phyloP scores from a whole-genome alignment of 2,329 filamentous ascomycete species.

The Colletotrichum falcatum region DNA sequence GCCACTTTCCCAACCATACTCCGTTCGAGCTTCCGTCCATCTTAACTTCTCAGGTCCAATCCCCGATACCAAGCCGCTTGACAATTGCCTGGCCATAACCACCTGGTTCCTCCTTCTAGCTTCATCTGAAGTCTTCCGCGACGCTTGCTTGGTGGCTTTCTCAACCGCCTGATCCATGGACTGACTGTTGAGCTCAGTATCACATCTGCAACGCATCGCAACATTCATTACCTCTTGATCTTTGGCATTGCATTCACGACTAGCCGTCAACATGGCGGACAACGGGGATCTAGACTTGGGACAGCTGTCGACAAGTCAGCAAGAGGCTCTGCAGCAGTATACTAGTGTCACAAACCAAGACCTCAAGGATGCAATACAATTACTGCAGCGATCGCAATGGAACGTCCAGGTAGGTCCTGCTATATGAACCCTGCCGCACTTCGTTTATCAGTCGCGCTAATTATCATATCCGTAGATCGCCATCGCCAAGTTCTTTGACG shows the following conservation, averaged over 20 bases:
- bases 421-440: background rate
- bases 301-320: constrained; percentile 81
- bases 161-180: constrained; percentile 17
- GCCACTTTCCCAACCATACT: background rate
- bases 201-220: background rate
- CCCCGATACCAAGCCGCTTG: background rate
- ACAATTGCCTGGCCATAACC: background rate
- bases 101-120: background rate
- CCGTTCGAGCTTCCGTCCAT: background rate
- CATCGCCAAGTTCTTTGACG: constrained; percentile 97
- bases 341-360: constrained; percentile 89
- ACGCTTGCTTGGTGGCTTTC: background rate
- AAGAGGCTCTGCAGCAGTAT: constrained; percentile 88
- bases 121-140: background rate
- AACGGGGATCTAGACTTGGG: constrained; percentile 68
- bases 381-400: constrained; percentile 92
- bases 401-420: constrained; percentile 79
- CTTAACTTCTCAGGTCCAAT: background rate
- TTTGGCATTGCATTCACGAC: background rate
- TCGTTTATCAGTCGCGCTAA: background rate
- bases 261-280: constrained; percentile 52
- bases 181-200: constrained; percentile 1
- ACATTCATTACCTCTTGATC: background rate
- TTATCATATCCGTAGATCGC: constrained; percentile 73
- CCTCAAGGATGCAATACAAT: constrained; percentile 77